phyloP scores from a whole-genome alignment of 495 filamentous ascomycete species.

The Copromyces sp. region DNA sequence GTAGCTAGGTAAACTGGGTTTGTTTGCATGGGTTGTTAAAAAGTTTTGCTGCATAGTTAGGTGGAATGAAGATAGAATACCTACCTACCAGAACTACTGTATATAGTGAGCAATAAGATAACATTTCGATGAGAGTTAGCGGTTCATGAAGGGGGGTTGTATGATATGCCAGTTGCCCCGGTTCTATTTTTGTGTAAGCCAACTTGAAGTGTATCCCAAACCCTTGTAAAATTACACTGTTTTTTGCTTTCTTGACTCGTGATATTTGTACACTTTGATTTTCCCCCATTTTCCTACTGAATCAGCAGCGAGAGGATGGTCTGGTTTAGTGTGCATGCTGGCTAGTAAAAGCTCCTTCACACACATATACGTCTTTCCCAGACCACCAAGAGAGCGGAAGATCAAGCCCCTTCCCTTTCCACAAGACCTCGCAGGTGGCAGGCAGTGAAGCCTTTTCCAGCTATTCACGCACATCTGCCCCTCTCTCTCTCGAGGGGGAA shows the following conservation, averaged over 20 bases:
- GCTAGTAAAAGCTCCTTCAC: neutral
- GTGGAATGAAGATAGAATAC: neutral
- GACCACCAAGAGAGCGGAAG: neutral
- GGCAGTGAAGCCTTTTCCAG: neutral
- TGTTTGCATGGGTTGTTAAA: neutral
- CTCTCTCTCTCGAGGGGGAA: neutral
- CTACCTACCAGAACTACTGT: neutral
- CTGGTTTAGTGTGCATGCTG: neutral
- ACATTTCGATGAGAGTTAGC: neutral
- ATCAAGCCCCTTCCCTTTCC: neutral
- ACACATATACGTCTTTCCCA: neutral
- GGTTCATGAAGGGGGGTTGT: neutral
- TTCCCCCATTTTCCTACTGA: neutral
- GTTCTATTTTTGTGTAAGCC: neutral
- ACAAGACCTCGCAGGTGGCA: neutral
- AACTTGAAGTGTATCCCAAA: neutral
- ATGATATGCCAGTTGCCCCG: neutral
- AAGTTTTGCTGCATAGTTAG: neutral
- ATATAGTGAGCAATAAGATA: neutral
- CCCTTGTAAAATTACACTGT: neutral
- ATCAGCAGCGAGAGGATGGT: neutral
- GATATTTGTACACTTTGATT: neutral
- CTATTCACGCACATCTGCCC: neutral
- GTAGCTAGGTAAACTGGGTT: neutral
- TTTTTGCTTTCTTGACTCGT: neutral